These are phyloP conservation scores for Phytophthora sojae DNA, from an alignment of 352 stramenopile genomes.

Conservation along the genomic window DNA sequence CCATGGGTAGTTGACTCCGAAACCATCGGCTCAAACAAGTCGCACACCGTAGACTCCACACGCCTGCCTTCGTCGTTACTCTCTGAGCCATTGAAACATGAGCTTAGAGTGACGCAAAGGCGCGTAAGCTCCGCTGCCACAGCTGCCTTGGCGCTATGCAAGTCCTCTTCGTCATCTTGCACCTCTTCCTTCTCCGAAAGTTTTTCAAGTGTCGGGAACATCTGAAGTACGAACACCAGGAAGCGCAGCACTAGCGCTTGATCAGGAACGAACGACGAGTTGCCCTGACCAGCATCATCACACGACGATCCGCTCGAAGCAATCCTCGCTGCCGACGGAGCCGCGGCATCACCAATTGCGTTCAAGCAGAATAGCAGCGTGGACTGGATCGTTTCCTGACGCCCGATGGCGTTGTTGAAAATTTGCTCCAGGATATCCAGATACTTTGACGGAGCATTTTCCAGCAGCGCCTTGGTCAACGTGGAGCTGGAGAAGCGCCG, in stretches of 20 bases:
- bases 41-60: constrained; percentile 35
- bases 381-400: constrained; percentile 62
- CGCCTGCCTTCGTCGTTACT: constrained; percentile 18
- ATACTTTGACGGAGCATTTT: constrained; percentile 51
- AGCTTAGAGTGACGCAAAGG: constrained; percentile 62
- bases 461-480: constrained; percentile 54
- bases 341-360: constrained; percentile 51
- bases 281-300: constrained; percentile 1
- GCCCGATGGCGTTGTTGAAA: constrained; percentile 57
- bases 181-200: constrained; percentile 72
- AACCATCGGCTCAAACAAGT: constrained; percentile 40
- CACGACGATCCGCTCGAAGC: constrained; percentile 20
- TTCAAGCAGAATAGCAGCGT: constrained; percentile 66
- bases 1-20: constrained; percentile 21
- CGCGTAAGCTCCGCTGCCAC: constrained; percentile 62
- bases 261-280: constrained; percentile 34
- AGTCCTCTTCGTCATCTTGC: constrained; percentile 72
- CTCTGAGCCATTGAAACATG: constrained; percentile 32
- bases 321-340: constrained; percentile 47
- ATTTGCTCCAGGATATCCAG: constrained; percentile 65
- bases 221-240: constrained; percentile 69
- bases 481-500: constrained; percentile 47
- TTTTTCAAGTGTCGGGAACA: constrained; percentile 55
- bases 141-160: constrained; percentile 50
- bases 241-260: constrained; percentile 68